A percentile compares a stretch with the other conserved stretches of the same genome.
phyloP scores from a whole-genome alignment of 2,329 filamentous ascomycete species.

The Sclerotinia minor region DNA sequence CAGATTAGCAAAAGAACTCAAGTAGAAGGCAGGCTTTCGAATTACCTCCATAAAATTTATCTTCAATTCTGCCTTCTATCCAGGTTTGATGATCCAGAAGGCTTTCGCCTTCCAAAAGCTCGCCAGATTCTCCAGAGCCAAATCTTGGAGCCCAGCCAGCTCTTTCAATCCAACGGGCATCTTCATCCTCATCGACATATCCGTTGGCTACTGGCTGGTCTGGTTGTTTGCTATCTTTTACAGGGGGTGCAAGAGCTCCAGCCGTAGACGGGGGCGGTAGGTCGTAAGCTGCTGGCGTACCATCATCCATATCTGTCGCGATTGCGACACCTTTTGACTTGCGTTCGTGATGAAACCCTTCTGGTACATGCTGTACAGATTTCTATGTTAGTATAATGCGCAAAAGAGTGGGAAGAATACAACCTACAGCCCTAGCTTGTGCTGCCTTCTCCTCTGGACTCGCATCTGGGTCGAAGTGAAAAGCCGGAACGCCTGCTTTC shows the following conservation, averaged over 20 bases:
- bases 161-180: slow-evolving; percentile 52
- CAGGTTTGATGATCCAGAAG: slow-evolving; percentile 86
- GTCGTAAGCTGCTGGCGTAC: slow-evolving; percentile 67
- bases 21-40: slow-evolving; percentile 10
- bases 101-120: slow-evolving; percentile 57
- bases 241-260: slow-evolving; percentile 59
- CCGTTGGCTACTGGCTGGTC: slow-evolving; percentile 48
- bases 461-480: slow-evolving; percentile 84
- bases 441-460: slow-evolving; percentile 80
- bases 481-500: slow-evolving; percentile 76
- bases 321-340: slow-evolving; percentile 67
- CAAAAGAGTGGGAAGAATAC: not conserved
- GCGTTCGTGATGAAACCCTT: slow-evolving; percentile 61
- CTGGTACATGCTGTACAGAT: slow-evolving; percentile 58
- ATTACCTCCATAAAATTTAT: slow-evolving; percentile 85
- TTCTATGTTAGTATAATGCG: slow-evolving; percentile 21
- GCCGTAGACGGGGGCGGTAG: slow-evolving; percentile 73
- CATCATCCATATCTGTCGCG: slow-evolving; percentile 77
- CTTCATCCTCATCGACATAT: slow-evolving; percentile 52
- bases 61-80: slow-evolving; percentile 79
- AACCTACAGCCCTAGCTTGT: slow-evolving; percentile 72
- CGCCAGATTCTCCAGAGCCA: slow-evolving; percentile 60
- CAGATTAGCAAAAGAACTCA: slow-evolving; percentile 27
- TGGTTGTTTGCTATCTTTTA: slow-evolving; percentile 49
- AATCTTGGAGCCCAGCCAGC: slow-evolving; percentile 91